Evolutionary conservation across 176 grass and related monocot genomes (phyloP), one percentile per base, ranked within the genome.

Genomic region (Zizania latifolia): DNA sequence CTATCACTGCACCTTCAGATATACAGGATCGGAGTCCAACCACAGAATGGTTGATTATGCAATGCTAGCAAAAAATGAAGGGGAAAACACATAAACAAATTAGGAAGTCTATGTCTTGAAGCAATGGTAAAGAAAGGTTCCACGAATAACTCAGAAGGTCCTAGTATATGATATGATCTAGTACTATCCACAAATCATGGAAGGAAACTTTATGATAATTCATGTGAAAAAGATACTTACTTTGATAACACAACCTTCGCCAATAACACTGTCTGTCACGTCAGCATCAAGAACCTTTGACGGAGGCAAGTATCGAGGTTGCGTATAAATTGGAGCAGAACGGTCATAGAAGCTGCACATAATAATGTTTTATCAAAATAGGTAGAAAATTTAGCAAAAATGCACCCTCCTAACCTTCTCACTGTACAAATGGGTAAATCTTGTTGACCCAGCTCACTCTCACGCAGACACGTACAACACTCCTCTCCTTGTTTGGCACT

Each of bases 251-350:
- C 92, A 99, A 37, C 96, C 96, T 82, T 99, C 96, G 1, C 96
- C 96, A 40, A 99, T 99, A 71, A 95, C 96, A 77, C 96, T 99
- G 65, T 99, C 86, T 31, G 89, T 92, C 41, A 99, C 79, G 72
- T 92, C 89, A 33, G 92, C 96, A 27, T 90, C 88, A 67, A 94
- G 92, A 77, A 99, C 93, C 79, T 99, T 99, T 53, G 96, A 99
- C 61, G 92, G 92, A 62, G 96, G 92, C 61, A 99, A 90, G 65
- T 92, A 92, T 53, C 96, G 79, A 40, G 95, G 50, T 83, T 99
- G 95, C 10, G 95, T 99, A 65, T 99, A 99, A 33, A 99, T 99
- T 43, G 95, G 92, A 41, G 89, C 68, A 66, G 92, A 88, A 43
- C 95, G 92, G 41, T 94, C 95, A 81, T 99, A 99, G 46, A 99